phyloP scores from a whole-genome alignment of 176 grass and related monocot species.

The Zea luxurians region DNA sequence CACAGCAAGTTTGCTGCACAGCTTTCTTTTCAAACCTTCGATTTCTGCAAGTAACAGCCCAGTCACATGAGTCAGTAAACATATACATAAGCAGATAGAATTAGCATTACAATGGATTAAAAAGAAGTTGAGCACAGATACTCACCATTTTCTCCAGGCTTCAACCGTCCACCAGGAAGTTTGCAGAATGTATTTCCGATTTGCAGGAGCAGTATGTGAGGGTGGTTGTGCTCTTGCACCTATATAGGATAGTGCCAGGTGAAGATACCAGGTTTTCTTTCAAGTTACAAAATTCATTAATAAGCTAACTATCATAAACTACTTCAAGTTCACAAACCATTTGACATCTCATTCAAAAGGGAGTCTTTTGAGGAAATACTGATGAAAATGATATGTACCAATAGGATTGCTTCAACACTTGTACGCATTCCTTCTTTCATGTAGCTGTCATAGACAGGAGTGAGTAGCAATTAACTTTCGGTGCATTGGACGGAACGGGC shows the following conservation, averaged over 20 bases:
- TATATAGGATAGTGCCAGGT: slow-evolving; percentile 24
- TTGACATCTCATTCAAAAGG: not conserved
- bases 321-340: not conserved
- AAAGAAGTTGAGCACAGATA: not conserved
- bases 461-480: slow-evolving; percentile 7
- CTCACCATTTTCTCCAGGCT: slow-evolving; percentile 95
- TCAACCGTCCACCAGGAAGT: slow-evolving; percentile 93
- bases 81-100: slow-evolving; percentile 19
- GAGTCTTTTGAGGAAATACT: not conserved
- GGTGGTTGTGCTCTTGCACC: slow-evolving; percentile 99
- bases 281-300: not conserved
- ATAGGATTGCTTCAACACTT: slow-evolving; percentile 92
- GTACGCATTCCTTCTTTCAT: slow-evolving; percentile 99
- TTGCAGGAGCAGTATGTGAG: slow-evolving; percentile 89
- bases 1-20: slow-evolving; percentile 90
- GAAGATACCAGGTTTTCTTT: slow-evolving; percentile 18
- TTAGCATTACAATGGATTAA: not conserved
- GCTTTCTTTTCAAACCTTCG: slow-evolving; percentile 89
- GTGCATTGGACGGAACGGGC: not conserved
- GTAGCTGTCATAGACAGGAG: slow-evolving; percentile 60
- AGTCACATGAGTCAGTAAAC: slow-evolving; percentile 21
- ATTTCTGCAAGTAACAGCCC: slow-evolving; percentile 60
- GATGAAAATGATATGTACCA: slow-evolving; percentile 46
- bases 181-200: slow-evolving; percentile 99
- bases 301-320: not conserved